Evolutionary conservation across 1,139 yeast genomes (phyloP), one percentile per base, ranked within the genome.

Genomic region (Chernovozyma sophiae-reginae): DNA sequence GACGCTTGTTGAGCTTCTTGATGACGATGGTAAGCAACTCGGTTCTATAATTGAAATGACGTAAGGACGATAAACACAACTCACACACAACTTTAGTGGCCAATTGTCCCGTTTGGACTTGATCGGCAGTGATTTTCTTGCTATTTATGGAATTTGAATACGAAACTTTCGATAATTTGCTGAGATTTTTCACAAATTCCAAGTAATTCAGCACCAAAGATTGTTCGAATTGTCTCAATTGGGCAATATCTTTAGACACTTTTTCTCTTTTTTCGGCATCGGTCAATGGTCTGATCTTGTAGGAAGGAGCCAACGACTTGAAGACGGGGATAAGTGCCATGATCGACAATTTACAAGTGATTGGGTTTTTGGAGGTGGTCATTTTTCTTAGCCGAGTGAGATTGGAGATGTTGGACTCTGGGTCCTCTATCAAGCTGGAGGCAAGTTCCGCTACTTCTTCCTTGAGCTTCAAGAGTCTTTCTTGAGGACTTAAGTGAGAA

Each of bases 381-480:
- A 86, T 79, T 45, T 77, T 82, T 32, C 90, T 68, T 36, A 92
- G 66, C 51, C 90, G 77, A 3, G 85, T 73, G 19, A 92, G 65
- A 34, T 81, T 72, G 4, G 74, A 58, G 12, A 83, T 69, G 53
- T 90, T 78, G 51, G 86, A 96, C 56, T 92, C 97, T 1, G 98
- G 97, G 43, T 87, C 89, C 57, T 90, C 96, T 52, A 81, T 79
- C 30, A 92, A 62, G 36, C 74, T 74, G 25, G 86, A 86, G 1
- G 95, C 96, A 36, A 83, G 60, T 13, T 76, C 81, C 0, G 97
- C 96, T 25, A 92, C 76, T 42, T 83, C 86, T 60, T 89, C 97
- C 49, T 89, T 86, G 34, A 86, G 69, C 43, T 72, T 72, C 14
- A 72, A 48, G 25, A 86, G 67, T 41, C 69, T 70, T 52, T 81